A percentile compares a stretch with the other conserved stretches of the same genome.
These are phyloP conservation scores for Xylaria scruposa DNA, from an alignment of 495 filamentous ascomycete genomes.

Conservation along the genomic window DNA sequence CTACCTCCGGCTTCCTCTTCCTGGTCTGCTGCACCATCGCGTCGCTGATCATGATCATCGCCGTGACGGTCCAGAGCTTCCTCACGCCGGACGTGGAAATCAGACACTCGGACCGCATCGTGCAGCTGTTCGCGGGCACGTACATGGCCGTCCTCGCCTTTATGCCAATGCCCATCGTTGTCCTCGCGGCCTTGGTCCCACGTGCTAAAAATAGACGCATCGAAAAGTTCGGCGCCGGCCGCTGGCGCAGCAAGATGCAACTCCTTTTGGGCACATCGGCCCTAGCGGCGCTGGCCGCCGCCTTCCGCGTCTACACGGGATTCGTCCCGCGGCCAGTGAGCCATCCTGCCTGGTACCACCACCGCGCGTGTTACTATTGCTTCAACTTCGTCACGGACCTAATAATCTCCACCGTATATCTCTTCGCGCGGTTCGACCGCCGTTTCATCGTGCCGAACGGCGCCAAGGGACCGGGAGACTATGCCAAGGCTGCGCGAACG, in stretches of 20 bases:
- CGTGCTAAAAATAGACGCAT: conserved; percentile 49
- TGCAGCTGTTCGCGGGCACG: conserved; percentile 71
- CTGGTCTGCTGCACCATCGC: conserved; percentile 67
- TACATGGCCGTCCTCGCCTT: conserved; percentile 76
- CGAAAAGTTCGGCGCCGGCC: conserved; percentile 76
- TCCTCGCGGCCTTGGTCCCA: conserved; percentile 56
- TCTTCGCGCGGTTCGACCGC: conserved; percentile 70
- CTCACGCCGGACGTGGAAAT: conserved; percentile 65
- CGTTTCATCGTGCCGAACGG: conserved; percentile 73
- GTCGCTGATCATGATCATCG: conserved; percentile 74
- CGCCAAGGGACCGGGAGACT: conserved; percentile 48
- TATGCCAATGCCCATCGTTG: conserved; percentile 71
- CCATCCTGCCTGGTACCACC: conserved; percentile 71
- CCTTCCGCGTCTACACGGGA: conserved; percentile 66
- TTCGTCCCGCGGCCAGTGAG: conserved; percentile 60
- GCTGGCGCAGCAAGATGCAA: conserved; percentile 67
- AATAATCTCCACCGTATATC: conserved; percentile 68
- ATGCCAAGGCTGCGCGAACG: conserved; percentile 31
- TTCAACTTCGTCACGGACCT: conserved; percentile 81
- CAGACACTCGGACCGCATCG: conserved; percentile 58
- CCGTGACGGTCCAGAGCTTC: conserved; percentile 65
- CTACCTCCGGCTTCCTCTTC: conserved; percentile 57
- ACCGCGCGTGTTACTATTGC: conserved; percentile 75
- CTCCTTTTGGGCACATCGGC: conserved; percentile 62
- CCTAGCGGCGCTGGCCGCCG: conserved; percentile 72